phyloP scores from a whole-genome alignment of 176 grass and related monocot species.

The Lolium rigidum region DNA sequence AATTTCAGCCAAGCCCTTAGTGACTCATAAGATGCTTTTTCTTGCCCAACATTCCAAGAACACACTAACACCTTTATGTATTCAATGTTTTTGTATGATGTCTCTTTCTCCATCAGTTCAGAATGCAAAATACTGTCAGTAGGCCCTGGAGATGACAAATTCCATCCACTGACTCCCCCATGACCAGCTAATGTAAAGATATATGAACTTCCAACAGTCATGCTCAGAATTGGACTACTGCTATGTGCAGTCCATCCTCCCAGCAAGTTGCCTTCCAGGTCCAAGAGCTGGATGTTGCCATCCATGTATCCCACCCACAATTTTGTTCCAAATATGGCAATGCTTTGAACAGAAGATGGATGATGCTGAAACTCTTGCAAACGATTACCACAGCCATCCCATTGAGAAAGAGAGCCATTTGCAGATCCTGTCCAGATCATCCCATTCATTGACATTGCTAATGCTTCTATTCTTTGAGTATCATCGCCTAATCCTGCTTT shows the following conservation, averaged over 20 bases:
- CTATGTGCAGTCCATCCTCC: conserved; percentile 72
- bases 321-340: conserved; percentile 67
- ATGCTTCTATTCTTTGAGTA: conserved; percentile 72
- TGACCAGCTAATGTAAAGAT: conserved; percentile 85
- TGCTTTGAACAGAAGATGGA: conserved; percentile 63
- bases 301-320: conserved; percentile 82
- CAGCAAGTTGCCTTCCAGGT: conserved; percentile 71
- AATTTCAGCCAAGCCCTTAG: conserved; percentile 67
- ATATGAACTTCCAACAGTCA: conserved; percentile 69
- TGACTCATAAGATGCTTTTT: conserved; percentile 72
- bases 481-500: conserved; percentile 87
- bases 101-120: conserved; percentile 55
- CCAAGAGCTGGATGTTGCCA: conserved; percentile 72
- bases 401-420: conserved; percentile 72
- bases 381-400: conserved; percentile 71
- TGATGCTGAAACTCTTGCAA: conserved; percentile 78
- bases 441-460: conserved; percentile 72
- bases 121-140: conserved; percentile 62
- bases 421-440: conserved; percentile 81
- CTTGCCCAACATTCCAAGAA: conserved; percentile 94
- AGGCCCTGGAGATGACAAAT: conserved; percentile 73
- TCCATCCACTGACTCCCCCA: conserved; percentile 77
- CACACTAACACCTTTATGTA: conserved; percentile 74
- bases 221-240: conserved; percentile 67
- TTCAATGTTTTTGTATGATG: conserved; percentile 56